A percentile compares a stretch with the other conserved stretches of the same genome.
Evolutionary conservation across 2,329 filamentous ascomycete species (phyloP).

Genomic region (Penicillium sumatraense): DNA sequence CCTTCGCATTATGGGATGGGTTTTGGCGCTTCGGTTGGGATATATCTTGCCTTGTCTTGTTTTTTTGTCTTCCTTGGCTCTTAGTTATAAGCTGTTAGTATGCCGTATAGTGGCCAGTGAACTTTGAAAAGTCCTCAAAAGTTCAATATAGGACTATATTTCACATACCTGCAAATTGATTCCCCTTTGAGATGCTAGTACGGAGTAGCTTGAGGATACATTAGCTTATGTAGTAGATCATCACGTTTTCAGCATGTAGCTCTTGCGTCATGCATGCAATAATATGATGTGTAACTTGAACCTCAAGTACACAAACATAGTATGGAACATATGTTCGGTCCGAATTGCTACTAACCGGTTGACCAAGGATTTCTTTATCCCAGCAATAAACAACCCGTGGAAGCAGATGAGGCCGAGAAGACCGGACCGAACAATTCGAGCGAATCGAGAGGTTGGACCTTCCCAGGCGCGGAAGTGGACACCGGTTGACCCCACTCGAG

Average conservation of each 20-base stretch:
- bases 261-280: slow-evolving; percentile 12
- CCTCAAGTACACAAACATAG: not conserved
- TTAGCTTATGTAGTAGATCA: slow-evolving; percentile 3
- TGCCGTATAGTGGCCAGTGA: no score
- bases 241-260: slow-evolving; percentile 3
- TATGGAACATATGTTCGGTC: not conserved
- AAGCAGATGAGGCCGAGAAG: not conserved
- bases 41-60: not conserved
- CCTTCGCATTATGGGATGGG: slow-evolving; percentile 12
- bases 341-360: not conserved
- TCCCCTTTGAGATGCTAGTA: no score
- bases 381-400: no score
- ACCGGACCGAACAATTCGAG: slow-evolving; percentile 1
- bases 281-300: not conserved
- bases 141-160: no score
- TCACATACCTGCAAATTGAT: no score
- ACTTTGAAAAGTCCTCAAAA: no score
- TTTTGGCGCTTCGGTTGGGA: slow-evolving; percentile 12
- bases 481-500: slow-evolving; percentile 14
- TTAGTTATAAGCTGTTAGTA: no score
- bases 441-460: slow-evolving; percentile 20
- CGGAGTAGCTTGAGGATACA: no score
- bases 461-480: slow-evolving; percentile 15
- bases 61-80: no score
- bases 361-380: no score